Evolutionary conservation across 2,329 filamentous ascomycete species (phyloP).

Genomic region (Thielaviopsis punctulata): DNA sequence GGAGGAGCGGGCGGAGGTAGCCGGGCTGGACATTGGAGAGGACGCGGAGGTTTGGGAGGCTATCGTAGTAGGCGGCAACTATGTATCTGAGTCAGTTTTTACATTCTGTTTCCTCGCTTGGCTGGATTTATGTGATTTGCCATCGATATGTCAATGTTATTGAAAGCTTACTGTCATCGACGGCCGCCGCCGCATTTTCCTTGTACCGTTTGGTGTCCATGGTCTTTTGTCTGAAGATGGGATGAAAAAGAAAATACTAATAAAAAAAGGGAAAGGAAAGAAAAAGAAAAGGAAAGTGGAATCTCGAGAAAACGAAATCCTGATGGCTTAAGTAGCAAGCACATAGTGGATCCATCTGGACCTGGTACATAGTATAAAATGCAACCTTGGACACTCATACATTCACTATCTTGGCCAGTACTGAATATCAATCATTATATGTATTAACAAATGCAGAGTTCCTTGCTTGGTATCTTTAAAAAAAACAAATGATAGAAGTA

Average conservation of each 20-base stretch:
- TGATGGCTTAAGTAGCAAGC: neutral
- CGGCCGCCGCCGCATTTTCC: slow-evolving; percentile 55
- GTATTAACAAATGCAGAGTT: neutral
- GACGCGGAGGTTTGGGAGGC: slow-evolving; percentile 50
- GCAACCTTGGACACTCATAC: neutral
- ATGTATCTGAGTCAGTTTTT: slow-evolving; percentile 7
- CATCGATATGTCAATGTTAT: neutral
- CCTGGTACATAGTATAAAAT: neutral
- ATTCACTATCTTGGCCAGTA: no score
- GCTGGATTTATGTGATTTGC: slow-evolving; percentile 4
- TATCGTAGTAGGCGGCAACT: slow-evolving; percentile 78
- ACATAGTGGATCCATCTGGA: no score
- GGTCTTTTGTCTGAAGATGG: neutral
- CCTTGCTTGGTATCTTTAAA: slow-evolving; percentile 3
- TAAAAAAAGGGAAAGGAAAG: neutral
- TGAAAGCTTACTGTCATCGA: slow-evolving; percentile 57
- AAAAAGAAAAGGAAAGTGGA: neutral
- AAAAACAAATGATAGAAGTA: neutral
- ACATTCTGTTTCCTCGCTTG: no score
- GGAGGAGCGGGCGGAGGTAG: slow-evolving; percentile 68
- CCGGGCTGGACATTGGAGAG: slow-evolving; percentile 66
- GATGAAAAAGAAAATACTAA: neutral
- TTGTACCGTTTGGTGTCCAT: slow-evolving; percentile 75
- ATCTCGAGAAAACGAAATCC: neutral
- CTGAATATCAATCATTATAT: neutral